phyloP scores from a whole-genome alignment of 1,284 basidiomycete genomes.

The Ceratobasidium sp. region DNA sequence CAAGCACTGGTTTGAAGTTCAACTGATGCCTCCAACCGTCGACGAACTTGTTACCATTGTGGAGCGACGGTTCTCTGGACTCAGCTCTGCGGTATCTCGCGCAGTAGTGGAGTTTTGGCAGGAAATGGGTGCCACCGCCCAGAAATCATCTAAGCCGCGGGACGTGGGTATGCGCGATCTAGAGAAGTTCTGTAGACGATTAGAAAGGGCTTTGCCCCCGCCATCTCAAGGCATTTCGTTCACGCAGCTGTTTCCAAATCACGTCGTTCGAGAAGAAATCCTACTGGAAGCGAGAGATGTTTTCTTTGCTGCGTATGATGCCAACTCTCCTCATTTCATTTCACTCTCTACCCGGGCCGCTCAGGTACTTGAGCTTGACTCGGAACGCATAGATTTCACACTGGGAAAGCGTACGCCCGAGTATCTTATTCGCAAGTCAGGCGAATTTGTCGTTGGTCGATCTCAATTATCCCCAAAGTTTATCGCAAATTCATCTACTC shows the following conservation, averaged over 20 bases:
- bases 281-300: conserved; percentile 92
- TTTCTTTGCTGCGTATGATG: conserved; percentile 66
- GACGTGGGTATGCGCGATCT: conserved; percentile 84
- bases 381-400: conserved; percentile 67
- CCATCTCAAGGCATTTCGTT: conserved; percentile 55
- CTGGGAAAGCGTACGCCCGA: conserved; percentile 70
- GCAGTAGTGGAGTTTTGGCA: conserved; percentile 74
- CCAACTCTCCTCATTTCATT: conserved; percentile 69
- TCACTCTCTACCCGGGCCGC: conserved; percentile 62
- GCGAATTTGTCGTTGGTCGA: conserved; percentile 67
- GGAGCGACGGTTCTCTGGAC: conserved; percentile 68
- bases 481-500: conserved; percentile 43
- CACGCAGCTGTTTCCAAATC: conserved; percentile 73
- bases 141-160: conserved; percentile 62
- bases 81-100: conserved; percentile 62
- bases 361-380: conserved; percentile 71
- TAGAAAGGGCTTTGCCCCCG: conserved; percentile 69
- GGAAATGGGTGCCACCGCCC: conserved; percentile 56
- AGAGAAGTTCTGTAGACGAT: conserved; percentile 85
- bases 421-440: conserved; percentile 73
- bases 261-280: conserved; percentile 86
- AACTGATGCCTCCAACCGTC: conserved; percentile 66
- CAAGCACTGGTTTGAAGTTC: conserved; percentile 82
- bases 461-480: conserved; percentile 58
- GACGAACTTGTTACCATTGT: conserved; percentile 79